A percentile compares a stretch with the other conserved stretches of the same genome.
Evolutionary conservation across 306 rosid species (phyloP).

Genomic region (Cicer bijugum): DNA sequence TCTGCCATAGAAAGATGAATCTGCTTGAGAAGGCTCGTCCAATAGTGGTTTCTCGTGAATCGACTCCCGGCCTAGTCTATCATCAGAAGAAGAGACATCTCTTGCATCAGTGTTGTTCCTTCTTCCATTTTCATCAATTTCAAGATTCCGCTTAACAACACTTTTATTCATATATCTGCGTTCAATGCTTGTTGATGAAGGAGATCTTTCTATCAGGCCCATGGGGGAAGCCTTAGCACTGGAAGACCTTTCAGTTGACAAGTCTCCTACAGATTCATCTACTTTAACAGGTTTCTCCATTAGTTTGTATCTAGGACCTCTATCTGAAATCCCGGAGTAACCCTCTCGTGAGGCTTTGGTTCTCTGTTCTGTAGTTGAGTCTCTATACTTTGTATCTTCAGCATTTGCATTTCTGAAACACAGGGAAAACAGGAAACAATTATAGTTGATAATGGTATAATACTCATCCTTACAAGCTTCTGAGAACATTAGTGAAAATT

Average conservation of each 20-base stretch:
- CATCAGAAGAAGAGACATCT: slow-evolving; percentile 68
- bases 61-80: slow-evolving; percentile 65
- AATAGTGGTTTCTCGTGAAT: slow-evolving; percentile 62
- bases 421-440: slow-evolving; percentile 34
- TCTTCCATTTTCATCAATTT: slow-evolving; percentile 79
- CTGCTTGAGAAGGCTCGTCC: slow-evolving; percentile 73
- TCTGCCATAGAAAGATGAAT: slow-evolving; percentile 69
- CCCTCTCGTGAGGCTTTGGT: slow-evolving; percentile 67
- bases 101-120: slow-evolving; percentile 70
- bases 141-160: slow-evolving; percentile 67
- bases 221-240: slow-evolving; percentile 83
- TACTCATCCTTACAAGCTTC: slow-evolving; percentile 25
- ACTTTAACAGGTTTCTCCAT: slow-evolving; percentile 66
- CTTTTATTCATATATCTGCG: slow-evolving; percentile 63
- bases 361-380: slow-evolving; percentile 62
- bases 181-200: slow-evolving; percentile 79
- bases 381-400: slow-evolving; percentile 74
- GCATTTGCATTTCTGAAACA: slow-evolving; percentile 64
- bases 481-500: not conserved
- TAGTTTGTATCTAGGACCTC: slow-evolving; percentile 70
- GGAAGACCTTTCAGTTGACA: slow-evolving; percentile 73
- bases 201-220: slow-evolving; percentile 75
- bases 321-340: slow-evolving; percentile 67
- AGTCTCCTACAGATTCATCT: slow-evolving; percentile 71
- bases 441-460: slow-evolving; percentile 31